phyloP scores from a whole-genome alignment of 2,329 filamentous ascomycete species.

The Alternaria rosae region DNA sequence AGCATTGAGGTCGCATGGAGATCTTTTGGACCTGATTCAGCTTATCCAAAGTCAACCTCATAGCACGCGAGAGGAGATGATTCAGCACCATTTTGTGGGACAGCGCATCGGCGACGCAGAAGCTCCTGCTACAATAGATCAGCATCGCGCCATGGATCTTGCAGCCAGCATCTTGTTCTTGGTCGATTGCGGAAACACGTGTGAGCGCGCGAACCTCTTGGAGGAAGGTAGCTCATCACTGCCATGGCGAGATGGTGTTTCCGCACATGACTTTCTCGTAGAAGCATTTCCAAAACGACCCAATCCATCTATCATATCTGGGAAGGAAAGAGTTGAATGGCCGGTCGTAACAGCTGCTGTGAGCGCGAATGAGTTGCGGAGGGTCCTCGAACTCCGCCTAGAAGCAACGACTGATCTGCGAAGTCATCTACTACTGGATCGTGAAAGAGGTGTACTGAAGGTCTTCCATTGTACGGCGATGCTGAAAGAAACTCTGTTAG shows the following conservation, averaged over 20 bases:
- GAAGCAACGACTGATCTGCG: slow-evolving; percentile 4
- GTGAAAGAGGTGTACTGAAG: background rate
- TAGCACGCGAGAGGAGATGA: background rate
- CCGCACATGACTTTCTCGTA: background rate
- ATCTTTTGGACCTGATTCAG: slow-evolving; percentile 8
- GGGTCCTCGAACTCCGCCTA: background rate
- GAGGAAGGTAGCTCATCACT: background rate
- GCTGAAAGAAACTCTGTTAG: slow-evolving; percentile 14
- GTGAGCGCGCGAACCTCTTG: background rate
- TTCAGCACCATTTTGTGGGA: background rate
- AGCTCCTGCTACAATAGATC: background rate
- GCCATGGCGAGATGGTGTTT: background rate
- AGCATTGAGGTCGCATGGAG: slow-evolving; percentile 5
- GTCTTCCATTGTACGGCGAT: slow-evolving; percentile 17
- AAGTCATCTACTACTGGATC: slow-evolving; percentile 8
- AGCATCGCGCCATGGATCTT: slow-evolving; percentile 8
- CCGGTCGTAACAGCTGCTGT: background rate
- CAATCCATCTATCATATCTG: background rate
- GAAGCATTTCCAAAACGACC: slow-evolving; percentile 1
- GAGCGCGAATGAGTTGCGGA: background rate
- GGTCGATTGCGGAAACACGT: background rate
- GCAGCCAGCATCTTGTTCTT: slow-evolving; percentile 11
- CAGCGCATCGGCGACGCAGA: background rate
- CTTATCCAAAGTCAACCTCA: background rate
- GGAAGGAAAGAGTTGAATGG: background rate